Evolutionary conservation across 768 basidiomycete species (phyloP), one percentile per base, ranked within the genome.

Genomic region (Porphyrellus cyaneotinctus): DNA sequence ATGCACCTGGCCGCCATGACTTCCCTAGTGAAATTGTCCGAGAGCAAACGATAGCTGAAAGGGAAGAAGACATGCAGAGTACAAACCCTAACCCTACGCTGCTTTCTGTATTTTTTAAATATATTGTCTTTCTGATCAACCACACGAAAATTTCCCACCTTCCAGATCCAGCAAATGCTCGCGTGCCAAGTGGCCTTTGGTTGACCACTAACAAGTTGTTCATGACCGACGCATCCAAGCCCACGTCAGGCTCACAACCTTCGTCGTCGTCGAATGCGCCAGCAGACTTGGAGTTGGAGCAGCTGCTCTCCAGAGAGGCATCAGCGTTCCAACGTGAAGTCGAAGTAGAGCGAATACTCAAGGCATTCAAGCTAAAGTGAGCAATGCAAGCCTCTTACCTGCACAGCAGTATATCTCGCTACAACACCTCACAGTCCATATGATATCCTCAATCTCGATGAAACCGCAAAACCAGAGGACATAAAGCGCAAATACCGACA

Each of bases 341-440:
- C 23, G 91, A 93, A 67, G 89, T 93, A 13, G 91, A 95, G 52
- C 84, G 97, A 23, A 92, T 99, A 58, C 74, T 98, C 44, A 88
- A 85, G 61, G 87, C 95, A 0, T 98, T 99, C 81, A 98, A 93
- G 70, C 79, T 98, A 62, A 99, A 98, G 94, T 95, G 53, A 59
- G 84, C 72, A 15, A 11, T 49, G 11, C 11, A 18, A 30, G 33
- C 42, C n/a, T n/a, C 35, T 38, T 15, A 6, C 37, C 5, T n/a
- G 7, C 37, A 20, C 14, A 7, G 33, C 13, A 10, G 10, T 10
- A 43, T 26, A 26, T 37, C 52, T 54, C 35, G 64, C 32, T 23
- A 5, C 5, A 13, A 3, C 18, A 5, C 26, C 13, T 32, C n/a
- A 31, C 31, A 95, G 93, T 68, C 91, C 97, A 35, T 99, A 97